Conservation (phyloP, 306 rosid species). For the Alnus rubra region DNA sequence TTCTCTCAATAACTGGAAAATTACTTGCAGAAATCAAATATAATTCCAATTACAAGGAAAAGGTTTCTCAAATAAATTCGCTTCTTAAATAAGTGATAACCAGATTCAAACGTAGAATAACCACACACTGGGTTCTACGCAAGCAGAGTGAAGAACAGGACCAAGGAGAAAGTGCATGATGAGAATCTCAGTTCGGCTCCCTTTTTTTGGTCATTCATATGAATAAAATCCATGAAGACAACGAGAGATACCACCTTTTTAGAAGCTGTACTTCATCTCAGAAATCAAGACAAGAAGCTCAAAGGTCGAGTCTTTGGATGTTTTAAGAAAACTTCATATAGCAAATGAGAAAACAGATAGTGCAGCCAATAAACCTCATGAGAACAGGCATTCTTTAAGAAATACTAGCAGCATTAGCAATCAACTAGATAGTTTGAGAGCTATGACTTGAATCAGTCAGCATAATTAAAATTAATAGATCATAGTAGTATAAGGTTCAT, state of each 20-base stretch:
- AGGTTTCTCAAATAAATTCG: not conserved
- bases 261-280: not conserved
- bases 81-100: not conserved
- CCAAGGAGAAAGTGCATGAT: not conserved
- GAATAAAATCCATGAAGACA: not conserved
- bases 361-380: not conserved
- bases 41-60: not conserved
- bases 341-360: not conserved
- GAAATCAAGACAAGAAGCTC: not conserved
- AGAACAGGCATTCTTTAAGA: not conserved
- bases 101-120: not conserved
- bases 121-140: not conserved
- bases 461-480: not conserved
- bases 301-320: constrained; percentile 1
- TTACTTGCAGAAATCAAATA: not conserved
- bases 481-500: not conserved
- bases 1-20: not conserved
- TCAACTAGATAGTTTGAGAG: not conserved
- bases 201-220: not conserved
- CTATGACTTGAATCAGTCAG: constrained; percentile 1
- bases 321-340: not conserved
- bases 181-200: not conserved
- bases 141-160: not conserved
- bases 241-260: not conserved
- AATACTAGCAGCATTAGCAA: not conserved